Base-by-base conservation (phyloP, 2,329 filamentous ascomycete species). In the Nigrograna mackinnonii region DNA sequence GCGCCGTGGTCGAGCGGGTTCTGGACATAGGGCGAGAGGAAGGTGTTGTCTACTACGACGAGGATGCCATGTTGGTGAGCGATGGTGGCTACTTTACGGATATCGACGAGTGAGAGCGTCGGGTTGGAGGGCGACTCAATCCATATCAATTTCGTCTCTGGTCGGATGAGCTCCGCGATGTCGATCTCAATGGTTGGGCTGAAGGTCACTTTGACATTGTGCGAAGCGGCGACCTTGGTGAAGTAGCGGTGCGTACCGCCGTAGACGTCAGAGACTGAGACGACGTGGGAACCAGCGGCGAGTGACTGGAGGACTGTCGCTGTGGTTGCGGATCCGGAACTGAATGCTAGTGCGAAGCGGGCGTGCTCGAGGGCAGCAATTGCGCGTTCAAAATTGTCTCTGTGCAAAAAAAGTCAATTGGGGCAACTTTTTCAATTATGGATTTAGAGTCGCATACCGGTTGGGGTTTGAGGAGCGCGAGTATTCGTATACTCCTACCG, bases 41-140 rank as follows among this genome's bases (percentile, higher is more conserved):
- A 99, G 16, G 94, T 99, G 77, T 99, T 99, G 77, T 99, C 94
- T 31, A 99, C 94, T n/a, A 99, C 94, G 32, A 99, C 94, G 66
- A 89, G 79, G 61, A 97, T 89, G 49, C 91, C 92, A 63, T 89
- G 88, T 59, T 86, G 78, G 70, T 97, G 94, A 14, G 94, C 94
- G 41, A 87, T 80, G 20, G 83, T 83, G 20, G 88, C 86, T 30
- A 99, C 87, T 39, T 89, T 86, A 58, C 88, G 80, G 66, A 99
- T 96, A 72, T 99, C 92, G 52, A 97, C 92, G 35, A 99, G 80
- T 20, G 88, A 84, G 43, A 99, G 79, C 5, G 94, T 99, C 0
- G 94, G 94, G 75, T 99, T 99, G 58, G 88, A 94, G 18, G 94
- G 94, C 7, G 84, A 86, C 75, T 99, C 91, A 64, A 99, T 97